Base-by-base conservation (phyloP, 2,329 filamentous ascomycete species). In the Pseudogymnoascus sp. region DNA sequence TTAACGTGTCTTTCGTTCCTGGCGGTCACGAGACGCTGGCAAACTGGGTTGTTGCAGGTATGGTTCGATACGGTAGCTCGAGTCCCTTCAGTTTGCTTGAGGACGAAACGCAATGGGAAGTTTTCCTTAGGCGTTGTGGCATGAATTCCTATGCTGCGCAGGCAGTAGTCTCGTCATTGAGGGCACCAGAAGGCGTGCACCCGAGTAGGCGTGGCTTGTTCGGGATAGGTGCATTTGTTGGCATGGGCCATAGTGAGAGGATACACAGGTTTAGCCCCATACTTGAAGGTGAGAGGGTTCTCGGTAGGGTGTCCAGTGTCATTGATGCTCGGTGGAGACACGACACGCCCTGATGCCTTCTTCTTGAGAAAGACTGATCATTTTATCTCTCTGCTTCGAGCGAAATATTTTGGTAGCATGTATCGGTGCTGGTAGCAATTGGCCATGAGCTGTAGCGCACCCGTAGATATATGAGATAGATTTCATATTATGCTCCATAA, bases 101-200 rank as follows among this genome's bases (percentile, higher is more conserved):
- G 14, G 80, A 83, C 0, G 87, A 90, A 72, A 86, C 85, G 0
- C 71, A 76, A 35, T 89, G 85, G 85, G 89, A 92, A 70, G 50
- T 83, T 8, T 88, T 89, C 64, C 75, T 92, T 22, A 78, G 87
- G 12, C 76, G 78, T 22, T 79, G 81, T 1, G 89, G 89, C 0
- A 71, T 91, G 69, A 92, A 92, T 71, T 80, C 83, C 0, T 90
- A 84, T 70, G 88, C 87, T 2, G 88, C 89, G 2, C 88, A 91
- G 70, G 76, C 78, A 8, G 76, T 90, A 1, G 73, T 89, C 35
- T 75, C 74, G 0, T 70, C 71, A n/a, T 62, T 85, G 11, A 78
- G 78, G 65, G 67, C 67, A 6, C 73, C 72, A 6, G 68, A 69
- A 16, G 66, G 60, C 22, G 61, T 64, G 4, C 50, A 66, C 41